Evolutionary conservation across 352 stramenopile species (phyloP).

Genomic region (Plasmopara halstedii): DNA sequence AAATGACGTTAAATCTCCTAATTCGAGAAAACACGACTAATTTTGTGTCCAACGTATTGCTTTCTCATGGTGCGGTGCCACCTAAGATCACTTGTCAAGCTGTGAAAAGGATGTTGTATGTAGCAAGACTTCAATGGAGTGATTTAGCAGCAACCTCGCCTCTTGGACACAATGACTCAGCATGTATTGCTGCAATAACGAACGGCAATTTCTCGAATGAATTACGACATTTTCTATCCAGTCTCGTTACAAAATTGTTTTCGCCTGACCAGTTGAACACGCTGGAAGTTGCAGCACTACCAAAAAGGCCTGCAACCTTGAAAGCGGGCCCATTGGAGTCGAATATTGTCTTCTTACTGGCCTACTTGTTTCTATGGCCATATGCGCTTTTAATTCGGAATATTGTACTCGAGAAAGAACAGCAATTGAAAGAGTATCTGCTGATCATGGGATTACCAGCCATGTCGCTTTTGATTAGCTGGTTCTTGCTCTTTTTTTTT

Average conservation of each 20-base stretch:
- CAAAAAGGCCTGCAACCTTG: constrained; percentile 33
- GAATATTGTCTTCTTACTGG: constrained; percentile 66
- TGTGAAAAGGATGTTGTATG: constrained; percentile 41
- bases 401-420: constrained; percentile 88
- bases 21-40: constrained; percentile 19
- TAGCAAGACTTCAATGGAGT: constrained; percentile 31
- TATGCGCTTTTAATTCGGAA: constrained; percentile 79
- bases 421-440: constrained; percentile 82
- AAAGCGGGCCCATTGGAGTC: constrained; percentile 39
- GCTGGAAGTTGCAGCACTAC: constrained; percentile 32
- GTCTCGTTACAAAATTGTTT: constrained; percentile 20
- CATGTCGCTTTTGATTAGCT: constrained; percentile 65
- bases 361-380: constrained; percentile 82
- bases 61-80: constrained; percentile 3
- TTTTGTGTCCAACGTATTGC: constrained; percentile 3
- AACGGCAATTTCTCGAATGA: constrained; percentile 17
- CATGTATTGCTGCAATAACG: constrained; percentile 21
- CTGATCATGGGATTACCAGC: constrained; percentile 83
- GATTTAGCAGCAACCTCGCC: constrained; percentile 33
- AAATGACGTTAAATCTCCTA: constrained; percentile 48
- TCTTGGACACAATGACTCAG: constrained; percentile 18
- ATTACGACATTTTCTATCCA: constrained; percentile 27
- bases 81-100: constrained; percentile 25
- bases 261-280: constrained; percentile 34
- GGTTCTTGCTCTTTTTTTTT: constrained; percentile 77